Conservation (phyloP, 208 protist species). For the Borovskyia barvae region DNA sequence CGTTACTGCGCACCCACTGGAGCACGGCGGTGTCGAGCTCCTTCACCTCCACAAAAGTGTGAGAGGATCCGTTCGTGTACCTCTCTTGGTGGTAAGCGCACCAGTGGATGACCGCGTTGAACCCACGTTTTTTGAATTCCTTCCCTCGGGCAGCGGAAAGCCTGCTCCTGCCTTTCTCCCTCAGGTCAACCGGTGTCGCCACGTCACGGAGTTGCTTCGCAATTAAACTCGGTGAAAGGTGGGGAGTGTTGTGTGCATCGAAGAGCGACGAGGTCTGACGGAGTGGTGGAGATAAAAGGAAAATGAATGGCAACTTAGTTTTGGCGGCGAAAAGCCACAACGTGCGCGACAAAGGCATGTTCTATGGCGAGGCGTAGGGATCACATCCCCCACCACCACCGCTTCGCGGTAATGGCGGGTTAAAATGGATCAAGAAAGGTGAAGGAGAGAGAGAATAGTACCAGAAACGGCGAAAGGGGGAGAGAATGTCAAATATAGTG, state of each 20-base stretch:
- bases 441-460: too few species aligned
- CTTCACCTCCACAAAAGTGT: not conserved
- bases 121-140: constrained; percentile 48
- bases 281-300: constrained; percentile 14
- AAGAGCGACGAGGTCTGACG: constrained; percentile 17
- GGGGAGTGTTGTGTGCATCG: not conserved
- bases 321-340: not conserved
- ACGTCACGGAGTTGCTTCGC: not conserved
- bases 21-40: constrained; percentile 44
- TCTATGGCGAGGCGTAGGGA: too few species aligned
- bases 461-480: too few species aligned
- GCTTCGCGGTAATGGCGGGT: too few species aligned
- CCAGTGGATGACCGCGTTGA: constrained; percentile 65
- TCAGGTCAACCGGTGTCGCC: not conserved
- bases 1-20: constrained; percentile 47
- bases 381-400: too few species aligned
- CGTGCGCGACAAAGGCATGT: constrained; percentile 4
- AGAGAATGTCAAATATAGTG: too few species aligned
- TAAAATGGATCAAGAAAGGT: too few species aligned
- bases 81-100: constrained; percentile 60
- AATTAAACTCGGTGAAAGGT: not conserved
- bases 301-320: constrained; percentile 19
- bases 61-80: not conserved
- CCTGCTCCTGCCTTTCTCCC: too few species aligned
- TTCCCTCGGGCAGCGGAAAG: too few species aligned